Evolutionary conservation across 768 basidiomycete species (phyloP), one percentile per base, ranked within the genome.

Genomic region (Cystofilobasidium bisporidii): DNA sequence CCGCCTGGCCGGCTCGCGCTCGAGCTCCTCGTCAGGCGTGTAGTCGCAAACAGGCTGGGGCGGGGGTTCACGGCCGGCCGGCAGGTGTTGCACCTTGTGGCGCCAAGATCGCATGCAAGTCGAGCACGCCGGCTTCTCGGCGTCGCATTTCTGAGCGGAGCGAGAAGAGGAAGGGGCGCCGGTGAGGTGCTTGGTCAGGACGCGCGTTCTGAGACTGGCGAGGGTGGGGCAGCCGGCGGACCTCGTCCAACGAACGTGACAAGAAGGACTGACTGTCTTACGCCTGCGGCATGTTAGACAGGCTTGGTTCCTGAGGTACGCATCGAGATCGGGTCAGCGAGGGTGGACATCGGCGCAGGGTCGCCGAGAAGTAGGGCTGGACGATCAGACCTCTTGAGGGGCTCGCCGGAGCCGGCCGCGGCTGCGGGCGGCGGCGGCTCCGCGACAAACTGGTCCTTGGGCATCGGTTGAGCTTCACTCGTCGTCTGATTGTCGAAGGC

Each of bases 101-200:
- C 28, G n/a, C 38, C 43, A 43, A 2, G 15, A 18, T 3, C 60
- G 38, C n/a, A 61, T 12, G 60, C 60, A 61, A 17, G 60, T 61
- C 22, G 17, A 36, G 28, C 60, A 61, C 18, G 60, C 60, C 3
- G 60, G 60, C 60, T 61, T 61, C 60, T 61, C 60, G 38, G 60
- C 60, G 38, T 40, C 38, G 38, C 60, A 61, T 8, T 38, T 36
- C 59, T 61, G 59, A n/a, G n/a, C 26, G 17, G 26, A 61, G 59
- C 20, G 22, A 26, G 20, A 26, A 41, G 59, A n/a, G 32, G 57
- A 20, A n/a, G 3, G 59, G 36, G 59, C 5, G 38, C 11, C 6
- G 24, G 14, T 26, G 3, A 55, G 14, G n/a, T n/a, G n/a, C n/a
- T 20, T 15, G 26, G 24, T 55, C 50, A 55, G 50, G 8, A 32